Conservation (phyloP, 495 filamentous ascomycete species). For the Echria macrotheca region DNA sequence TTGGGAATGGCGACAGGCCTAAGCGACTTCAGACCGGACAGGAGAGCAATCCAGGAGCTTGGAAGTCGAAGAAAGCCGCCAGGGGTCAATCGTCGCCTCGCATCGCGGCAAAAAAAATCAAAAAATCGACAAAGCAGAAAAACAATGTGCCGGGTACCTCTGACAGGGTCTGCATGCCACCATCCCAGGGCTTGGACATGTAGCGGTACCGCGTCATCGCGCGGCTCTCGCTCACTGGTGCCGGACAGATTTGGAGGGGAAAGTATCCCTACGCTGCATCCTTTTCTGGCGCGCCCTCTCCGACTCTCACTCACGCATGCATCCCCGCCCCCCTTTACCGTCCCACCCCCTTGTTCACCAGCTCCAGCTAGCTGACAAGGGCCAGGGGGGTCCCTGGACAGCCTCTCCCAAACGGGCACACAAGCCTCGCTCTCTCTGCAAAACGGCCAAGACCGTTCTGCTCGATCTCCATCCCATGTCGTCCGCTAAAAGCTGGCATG, state of each 20-base stretch:
- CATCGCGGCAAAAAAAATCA: constrained; percentile 8
- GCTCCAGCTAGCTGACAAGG: constrained; percentile 22
- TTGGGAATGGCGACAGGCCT: too few relatives aligned
- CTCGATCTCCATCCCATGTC: constrained; percentile 26
- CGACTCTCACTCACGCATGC: constrained; percentile 9
- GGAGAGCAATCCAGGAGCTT: too few relatives aligned
- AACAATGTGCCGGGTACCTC: constrained; percentile 13
- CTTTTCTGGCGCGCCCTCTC: neutral
- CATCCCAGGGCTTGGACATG: constrained; percentile 6
- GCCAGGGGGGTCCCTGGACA: constrained; percentile 7
- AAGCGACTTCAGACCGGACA: neutral
- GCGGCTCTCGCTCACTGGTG: too few relatives aligned
- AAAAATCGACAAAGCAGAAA: constrained; percentile 1
- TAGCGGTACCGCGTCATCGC: constrained; percentile 8
- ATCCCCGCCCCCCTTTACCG: constrained; percentile 12
- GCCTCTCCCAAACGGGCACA: constrained; percentile 20
- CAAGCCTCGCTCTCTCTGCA: constrained; percentile 23
- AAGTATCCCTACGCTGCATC: constrained; percentile 7
- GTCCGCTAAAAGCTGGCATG: constrained; percentile 16
- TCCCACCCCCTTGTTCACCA: constrained; percentile 8
- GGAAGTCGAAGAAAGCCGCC: constrained; percentile 8
- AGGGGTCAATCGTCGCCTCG: constrained; percentile 10
- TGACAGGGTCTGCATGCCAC: constrained; percentile 9
- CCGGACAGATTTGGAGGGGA: too few relatives aligned
- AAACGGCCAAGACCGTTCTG: constrained; percentile 19